Conservation (phyloP, 2,329 filamentous ascomycete genomes). For the Penicillium nordicum region DNA sequence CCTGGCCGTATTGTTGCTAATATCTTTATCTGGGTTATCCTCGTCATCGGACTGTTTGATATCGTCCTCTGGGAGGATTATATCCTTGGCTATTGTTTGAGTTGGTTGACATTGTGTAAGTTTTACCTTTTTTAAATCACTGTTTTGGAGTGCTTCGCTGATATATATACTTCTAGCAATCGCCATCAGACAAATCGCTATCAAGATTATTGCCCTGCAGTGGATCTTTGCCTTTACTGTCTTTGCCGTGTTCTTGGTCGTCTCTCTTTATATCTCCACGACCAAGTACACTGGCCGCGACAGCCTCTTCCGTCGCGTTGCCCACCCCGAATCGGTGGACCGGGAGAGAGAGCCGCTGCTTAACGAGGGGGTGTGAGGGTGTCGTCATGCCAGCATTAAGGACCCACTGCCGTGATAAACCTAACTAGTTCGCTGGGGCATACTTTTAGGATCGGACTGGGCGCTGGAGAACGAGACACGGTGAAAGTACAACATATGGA, state of each 20-base stretch:
- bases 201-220: constrained; percentile 72
- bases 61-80: constrained; percentile 69
- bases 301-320: constrained; percentile 34
- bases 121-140: background rate
- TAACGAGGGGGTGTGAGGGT: constrained; percentile 32
- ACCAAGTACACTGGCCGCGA: constrained; percentile 37
- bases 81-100: constrained; percentile 76
- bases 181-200: constrained; percentile 71
- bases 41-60: constrained; percentile 74
- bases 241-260: constrained; percentile 69
- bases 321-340: constrained; percentile 43
- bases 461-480: background rate
- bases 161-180: constrained; percentile 48
- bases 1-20: constrained; percentile 79
- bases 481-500: background rate
- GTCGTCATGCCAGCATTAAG: background rate
- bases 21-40: constrained; percentile 80
- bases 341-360: constrained; percentile 55
- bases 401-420: background rate
- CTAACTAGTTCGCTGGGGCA: background rate
- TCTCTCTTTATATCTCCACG: constrained; percentile 52
- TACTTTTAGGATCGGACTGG: background rate
- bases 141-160: background rate
- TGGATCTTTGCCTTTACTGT: constrained; percentile 91
- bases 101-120: constrained; percentile 66